Base-by-base conservation (phyloP, 139 green algal species). In the Chlorella sp. region DNA sequence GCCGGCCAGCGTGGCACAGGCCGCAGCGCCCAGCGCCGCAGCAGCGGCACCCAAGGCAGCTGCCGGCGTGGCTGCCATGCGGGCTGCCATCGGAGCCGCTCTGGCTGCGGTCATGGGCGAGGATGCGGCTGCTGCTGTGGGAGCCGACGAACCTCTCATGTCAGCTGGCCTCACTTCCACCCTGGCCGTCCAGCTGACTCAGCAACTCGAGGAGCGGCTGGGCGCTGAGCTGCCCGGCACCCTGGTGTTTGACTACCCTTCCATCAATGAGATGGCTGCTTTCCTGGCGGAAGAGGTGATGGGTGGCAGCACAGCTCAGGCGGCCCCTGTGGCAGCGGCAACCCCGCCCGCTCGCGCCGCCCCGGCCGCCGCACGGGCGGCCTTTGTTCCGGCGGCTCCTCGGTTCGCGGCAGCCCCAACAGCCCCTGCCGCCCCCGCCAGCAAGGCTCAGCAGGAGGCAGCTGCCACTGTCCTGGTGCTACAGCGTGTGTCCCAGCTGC, bases 141-240 rank as follows among this genome's bases (percentile, higher is more conserved):
- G 44, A 1, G 60, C n/a, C n/a, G 41, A 51, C 8, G 76, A 74
- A 80, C 91, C 91, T 14, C 85, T 94, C 26, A 93, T 94, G 90
- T 88, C 89, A 30, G 90, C 92, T 0, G 92, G 92, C 28, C 81
- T 95, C 32, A 92, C 92, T 54, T 94, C 90, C 24, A 80, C 92
- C 26, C 64, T 68, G 24, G 86, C 86, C 51, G 86, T 90, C 2
- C 86, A 90, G 76, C 73, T 90, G 56, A 85, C 86, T 9, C 43
- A 70, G 32, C 36, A 70, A 43, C 75, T 90, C 30, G 86, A 90
- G 40, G 64, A 64, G 4, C 16, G 54, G 38, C 81, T 89, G 7
- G 76, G 44, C 24, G 22, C 36, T 4, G 75, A 72, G 56, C 64
- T 87, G 46, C 86, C 90, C 0, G 70, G 84, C 41, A 94, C 91